phyloP scores from a whole-genome alignment of 2,329 filamentous ascomycete species.

The Arthroderma sp. region DNA sequence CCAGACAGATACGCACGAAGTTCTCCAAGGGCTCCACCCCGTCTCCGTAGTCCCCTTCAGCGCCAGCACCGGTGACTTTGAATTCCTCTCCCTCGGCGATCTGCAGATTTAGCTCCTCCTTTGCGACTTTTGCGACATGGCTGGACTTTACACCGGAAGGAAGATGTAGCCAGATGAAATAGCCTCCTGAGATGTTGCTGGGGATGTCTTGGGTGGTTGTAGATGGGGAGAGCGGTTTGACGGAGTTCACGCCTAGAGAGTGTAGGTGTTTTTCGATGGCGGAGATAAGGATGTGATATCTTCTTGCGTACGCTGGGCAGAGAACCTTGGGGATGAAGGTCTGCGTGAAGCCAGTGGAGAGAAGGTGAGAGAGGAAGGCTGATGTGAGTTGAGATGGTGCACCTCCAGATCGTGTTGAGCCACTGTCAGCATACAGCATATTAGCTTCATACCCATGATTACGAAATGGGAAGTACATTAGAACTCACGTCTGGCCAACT shows the following conservation, averaged over 20 bases:
- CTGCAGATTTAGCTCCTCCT: conserved; percentile 52
- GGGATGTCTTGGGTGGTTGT: conserved; percentile 10
- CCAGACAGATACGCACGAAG: conserved; percentile 56
- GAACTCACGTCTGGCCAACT: conserved; percentile 45
- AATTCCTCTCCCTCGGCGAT: conserved; percentile 61
- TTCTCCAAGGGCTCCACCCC: conserved; percentile 25
- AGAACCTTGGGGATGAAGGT: conserved; percentile 42
- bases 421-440: conserved; percentile 29
- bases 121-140: conserved; percentile 46
- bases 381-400: conserved; percentile 49
- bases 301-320: conserved; percentile 43
- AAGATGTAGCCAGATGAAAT: conserved; percentile 71
- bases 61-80: conserved; percentile 47
- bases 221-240: conserved; percentile 6
- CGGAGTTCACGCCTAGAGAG: conserved; percentile 46
- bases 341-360: conserved; percentile 42
- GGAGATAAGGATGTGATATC: conserved; percentile 44
- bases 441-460: too few species aligned
- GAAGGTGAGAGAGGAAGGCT: conserved; percentile 44
- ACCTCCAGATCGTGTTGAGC: conserved; percentile 47
- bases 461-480: too few species aligned
- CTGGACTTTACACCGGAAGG: conserved; percentile 43
- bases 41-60: neutral
- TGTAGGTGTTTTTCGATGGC: conserved; percentile 50
- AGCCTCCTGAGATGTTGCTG: conserved; percentile 56